phyloP scores from a whole-genome alignment of 1,284 basidiomycete species.

The Cutaneotrichosporon cavernicola region DNA sequence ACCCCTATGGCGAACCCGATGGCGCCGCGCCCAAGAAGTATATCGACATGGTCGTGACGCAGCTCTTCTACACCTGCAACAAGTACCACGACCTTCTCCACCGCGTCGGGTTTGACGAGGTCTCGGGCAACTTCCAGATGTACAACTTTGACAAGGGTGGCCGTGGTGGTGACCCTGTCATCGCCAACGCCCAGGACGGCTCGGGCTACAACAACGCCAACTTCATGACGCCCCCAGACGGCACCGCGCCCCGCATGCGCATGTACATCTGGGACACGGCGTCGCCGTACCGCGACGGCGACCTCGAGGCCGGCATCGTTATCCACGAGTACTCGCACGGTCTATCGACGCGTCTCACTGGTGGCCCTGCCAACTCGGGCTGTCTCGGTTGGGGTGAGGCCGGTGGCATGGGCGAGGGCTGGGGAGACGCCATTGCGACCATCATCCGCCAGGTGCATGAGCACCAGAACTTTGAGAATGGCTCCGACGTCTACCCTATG shows the following conservation, averaged over 20 bases:
- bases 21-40: constrained; percentile 62
- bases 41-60: constrained; percentile 79
- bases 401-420: constrained; percentile 90
- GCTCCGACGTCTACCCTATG: constrained; percentile 67
- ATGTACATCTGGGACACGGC: constrained; percentile 97
- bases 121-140: constrained; percentile 94
- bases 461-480: constrained; percentile 59
- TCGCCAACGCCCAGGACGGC: constrained; percentile 92
- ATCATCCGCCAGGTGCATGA: constrained; percentile 70
- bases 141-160: constrained; percentile 92
- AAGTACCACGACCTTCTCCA: constrained; percentile 59
- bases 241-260: constrained; percentile 80
- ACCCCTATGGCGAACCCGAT: constrained; percentile 61
- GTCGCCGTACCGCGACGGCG: constrained; percentile 86
- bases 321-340: constrained; percentile 88
- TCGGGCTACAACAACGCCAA: constrained; percentile 74
- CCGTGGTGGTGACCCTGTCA: constrained; percentile 80
- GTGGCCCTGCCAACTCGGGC: constrained; percentile 87
- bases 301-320: constrained; percentile 90
- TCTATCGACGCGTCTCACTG: constrained; percentile 86
- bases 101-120: constrained; percentile 85
- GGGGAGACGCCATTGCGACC: constrained; percentile 75
- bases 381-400: constrained; percentile 94
- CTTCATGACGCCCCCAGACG: constrained; percentile 58
- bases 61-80: constrained; percentile 92